Percentiles rank a stretch among this genome's conserved stretches.
phyloP scores from a whole-genome alignment of 2,329 filamentous ascomycete genomes.

The Byssoonygena ceratinophila region DNA sequence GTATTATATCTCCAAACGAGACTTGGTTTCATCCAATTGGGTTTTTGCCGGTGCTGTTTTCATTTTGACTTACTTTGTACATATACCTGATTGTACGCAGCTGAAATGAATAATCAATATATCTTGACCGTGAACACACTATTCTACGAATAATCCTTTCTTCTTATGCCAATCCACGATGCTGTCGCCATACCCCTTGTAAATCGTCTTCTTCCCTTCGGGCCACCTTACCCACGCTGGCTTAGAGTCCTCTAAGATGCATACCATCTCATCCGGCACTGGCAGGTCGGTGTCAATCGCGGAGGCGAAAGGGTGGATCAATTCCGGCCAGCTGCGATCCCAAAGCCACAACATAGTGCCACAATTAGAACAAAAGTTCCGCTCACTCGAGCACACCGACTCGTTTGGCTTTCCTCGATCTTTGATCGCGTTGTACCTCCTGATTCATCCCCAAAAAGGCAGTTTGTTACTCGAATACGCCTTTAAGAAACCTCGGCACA shows the following conservation, averaged over 20 bases:
- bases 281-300: constrained; percentile 41
- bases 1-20: not conserved
- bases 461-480: not conserved
- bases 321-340: constrained; percentile 39
- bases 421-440: constrained; percentile 39
- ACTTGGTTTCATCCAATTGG: not conserved
- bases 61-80: not conserved
- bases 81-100: not conserved
- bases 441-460: constrained; percentile 16
- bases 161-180: constrained; percentile 41
- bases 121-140: not conserved
- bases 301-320: constrained; percentile 42
- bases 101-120: not conserved
- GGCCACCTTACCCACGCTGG: constrained; percentile 40
- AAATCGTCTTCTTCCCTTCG: constrained; percentile 38
- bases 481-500: too few relatives aligned
- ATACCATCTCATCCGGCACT: constrained; percentile 39
- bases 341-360: constrained; percentile 41
- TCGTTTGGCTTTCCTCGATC: constrained; percentile 26
- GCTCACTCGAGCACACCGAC: constrained; percentile 33
- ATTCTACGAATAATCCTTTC: constrained; percentile 29
- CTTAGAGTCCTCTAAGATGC: constrained; percentile 37
- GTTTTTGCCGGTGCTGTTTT: not conserved
- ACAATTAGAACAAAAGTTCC: constrained; percentile 41
- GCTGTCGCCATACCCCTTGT: constrained; percentile 34